Evolutionary conservation across 768 basidiomycete species (phyloP).

Genomic region (Suillus luteus): DNA sequence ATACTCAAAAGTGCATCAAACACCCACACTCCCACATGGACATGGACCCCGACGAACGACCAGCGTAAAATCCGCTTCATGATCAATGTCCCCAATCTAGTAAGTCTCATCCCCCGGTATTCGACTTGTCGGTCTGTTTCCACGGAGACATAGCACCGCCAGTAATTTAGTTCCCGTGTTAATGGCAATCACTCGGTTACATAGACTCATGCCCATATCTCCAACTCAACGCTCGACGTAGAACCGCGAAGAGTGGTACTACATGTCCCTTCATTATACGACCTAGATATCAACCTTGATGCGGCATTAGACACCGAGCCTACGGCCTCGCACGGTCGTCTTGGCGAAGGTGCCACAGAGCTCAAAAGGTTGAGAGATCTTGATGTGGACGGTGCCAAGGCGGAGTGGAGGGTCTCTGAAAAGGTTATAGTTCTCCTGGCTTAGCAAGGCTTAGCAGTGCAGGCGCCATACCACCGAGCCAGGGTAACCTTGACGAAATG

Average conservation of each 20-base stretch:
- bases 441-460: slow-evolving; percentile 36
- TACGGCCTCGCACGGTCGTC: slow-evolving; percentile 11
- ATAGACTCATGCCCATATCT: slow-evolving; percentile 50
- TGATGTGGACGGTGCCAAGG: slow-evolving; percentile 61
- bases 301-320: slow-evolving; percentile 26
- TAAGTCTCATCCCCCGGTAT: slow-evolving; percentile 37
- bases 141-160: not conserved
- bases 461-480: not conserved
- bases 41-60: slow-evolving; percentile 44
- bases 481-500: slow-evolving; percentile 5
- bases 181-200: slow-evolving; percentile 12
- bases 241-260: slow-evolving; percentile 62
- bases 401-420: slow-evolving; percentile 69
- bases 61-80: slow-evolving; percentile 47
- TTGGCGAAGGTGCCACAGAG: slow-evolving; percentile 37
- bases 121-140: slow-evolving; percentile 9
- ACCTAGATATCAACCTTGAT: slow-evolving; percentile 60
- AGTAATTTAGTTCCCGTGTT: slow-evolving; percentile 4
- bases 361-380: slow-evolving; percentile 62
- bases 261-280: slow-evolving; percentile 45
- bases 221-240: slow-evolving; percentile 60
- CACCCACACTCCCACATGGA: slow-evolving; percentile 47
- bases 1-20: slow-evolving; percentile 41
- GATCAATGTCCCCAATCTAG: slow-evolving; percentile 57
- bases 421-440: slow-evolving; percentile 47